Percentiles rank a stretch among this genome's conserved stretches.
Conservation (phyloP, 139 green algal genomes). For the Chara braunii region DNA sequence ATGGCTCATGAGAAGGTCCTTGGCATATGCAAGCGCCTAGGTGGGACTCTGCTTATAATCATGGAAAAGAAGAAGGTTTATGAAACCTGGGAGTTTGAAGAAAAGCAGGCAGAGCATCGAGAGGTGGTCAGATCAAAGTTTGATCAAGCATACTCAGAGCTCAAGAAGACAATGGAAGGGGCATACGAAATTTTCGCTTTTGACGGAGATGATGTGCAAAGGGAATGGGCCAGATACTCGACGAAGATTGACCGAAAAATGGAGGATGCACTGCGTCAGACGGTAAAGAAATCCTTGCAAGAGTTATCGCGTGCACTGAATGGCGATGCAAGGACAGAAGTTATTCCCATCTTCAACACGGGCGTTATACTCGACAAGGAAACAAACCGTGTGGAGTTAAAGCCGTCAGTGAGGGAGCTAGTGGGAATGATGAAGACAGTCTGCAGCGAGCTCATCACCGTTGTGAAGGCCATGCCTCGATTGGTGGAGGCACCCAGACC, state of each 20-base stretch:
- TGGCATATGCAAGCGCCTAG: slow-evolving; percentile 51
- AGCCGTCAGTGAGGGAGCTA: slow-evolving; percentile 62
- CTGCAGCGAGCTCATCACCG: slow-evolving; percentile 58
- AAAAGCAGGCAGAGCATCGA: slow-evolving; percentile 57
- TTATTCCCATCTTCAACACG: slow-evolving; percentile 68
- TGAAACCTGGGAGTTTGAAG: slow-evolving; percentile 64
- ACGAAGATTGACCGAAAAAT: slow-evolving; percentile 70
- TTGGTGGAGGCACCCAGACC: too few relatives aligned
- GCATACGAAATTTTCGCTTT: slow-evolving; percentile 63
- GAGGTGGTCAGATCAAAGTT: slow-evolving; percentile 37
- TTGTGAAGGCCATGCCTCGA: slow-evolving; percentile 56
- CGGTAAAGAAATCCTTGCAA: slow-evolving; percentile 63
- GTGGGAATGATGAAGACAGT: slow-evolving; percentile 72
- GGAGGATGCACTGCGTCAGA: slow-evolving; percentile 65
- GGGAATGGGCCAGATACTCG: slow-evolving; percentile 72
- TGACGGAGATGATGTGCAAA: slow-evolving; percentile 75
- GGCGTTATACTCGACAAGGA: slow-evolving; percentile 52
- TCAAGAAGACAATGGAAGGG: slow-evolving; percentile 50
- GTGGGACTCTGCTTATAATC: slow-evolving; percentile 61
- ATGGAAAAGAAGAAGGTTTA: slow-evolving; percentile 83
- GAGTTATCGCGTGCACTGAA: slow-evolving; percentile 73
- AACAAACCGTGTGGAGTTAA: slow-evolving; percentile 60
- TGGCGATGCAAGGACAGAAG: slow-evolving; percentile 65
- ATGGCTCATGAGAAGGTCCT: slow-evolving; percentile 51
- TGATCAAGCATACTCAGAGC: slow-evolving; percentile 43